Evolutionary conservation across 2,329 filamentous ascomycete species (phyloP), one percentile per base, ranked within the genome.

Genomic region (Neonectria faginata): DNA sequence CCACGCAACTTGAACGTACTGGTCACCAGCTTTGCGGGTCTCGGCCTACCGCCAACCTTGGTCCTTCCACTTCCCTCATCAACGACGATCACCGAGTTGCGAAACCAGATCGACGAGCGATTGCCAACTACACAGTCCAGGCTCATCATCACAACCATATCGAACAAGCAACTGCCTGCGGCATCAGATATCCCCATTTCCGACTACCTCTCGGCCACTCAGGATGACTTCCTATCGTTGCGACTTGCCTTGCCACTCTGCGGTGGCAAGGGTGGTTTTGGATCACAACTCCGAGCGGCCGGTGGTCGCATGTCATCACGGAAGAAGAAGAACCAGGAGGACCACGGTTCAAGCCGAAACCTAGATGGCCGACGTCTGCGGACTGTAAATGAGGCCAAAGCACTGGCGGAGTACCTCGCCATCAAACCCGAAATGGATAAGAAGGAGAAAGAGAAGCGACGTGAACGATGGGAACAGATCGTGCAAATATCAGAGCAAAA

Each of bases 401-500:
- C 93, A 1, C 84, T 99, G 20, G 96, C 97, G 0, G 94, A 98
- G 77, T 98, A 97, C 74, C 86, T 98, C 2, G 93, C 94, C 2
- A 92, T 97, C 70, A 97, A 98, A 77, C 96, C 97, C 0, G 95
- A 97, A 66, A 97, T 99, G 95, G 96, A 97, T 68, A 90, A 91
- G 79, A 93, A 93, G 76, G 94, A 98, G 78, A 95, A 94, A 75
- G 94, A 97, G 76, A 91, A 92, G 79, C 88, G 94, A 52, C 87
- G 92, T 50, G 89, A 92, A 78, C 84, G 94, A 52, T 97, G 94
- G 93, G 90, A 97, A 78, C 88, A 94, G 74, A 91, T 98, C 60
- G 91, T 98, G 12, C 92, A 95, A 53, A 85, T 91, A 64, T 90
- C 96, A 0, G 95, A 98, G 77, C 87, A 89, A 66, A 91, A 90